Percentiles rank a stretch among this genome's conserved stretches.
These are phyloP conservation scores for Pythium sp. DNA, from an alignment of 352 stramenopile species.

Conservation along the genomic window DNA sequence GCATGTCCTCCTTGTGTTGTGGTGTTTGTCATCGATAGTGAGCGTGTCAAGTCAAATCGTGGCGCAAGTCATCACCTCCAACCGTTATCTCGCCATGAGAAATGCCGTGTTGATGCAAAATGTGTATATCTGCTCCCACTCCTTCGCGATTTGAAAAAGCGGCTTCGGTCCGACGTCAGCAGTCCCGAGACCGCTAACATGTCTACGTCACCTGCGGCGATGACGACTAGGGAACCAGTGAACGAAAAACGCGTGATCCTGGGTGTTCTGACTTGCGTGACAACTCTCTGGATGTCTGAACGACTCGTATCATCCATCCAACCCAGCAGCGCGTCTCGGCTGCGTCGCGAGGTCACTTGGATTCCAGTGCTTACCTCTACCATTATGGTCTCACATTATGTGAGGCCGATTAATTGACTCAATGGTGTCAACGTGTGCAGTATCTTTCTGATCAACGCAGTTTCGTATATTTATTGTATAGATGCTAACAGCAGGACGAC, in stretches of 20 bases:
- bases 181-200: background rate
- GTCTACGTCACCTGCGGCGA: background rate
- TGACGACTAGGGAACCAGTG: background rate
- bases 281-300: background rate
- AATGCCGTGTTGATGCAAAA: background rate
- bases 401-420: background rate
- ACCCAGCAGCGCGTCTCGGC: background rate
- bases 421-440: background rate
- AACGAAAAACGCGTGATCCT: background rate
- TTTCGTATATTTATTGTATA: background rate
- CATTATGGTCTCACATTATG: no score
- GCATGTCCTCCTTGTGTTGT: no score
- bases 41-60: no score
- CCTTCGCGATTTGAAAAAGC: background rate
- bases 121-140: background rate
- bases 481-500: background rate
- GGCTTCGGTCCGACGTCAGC: background rate
- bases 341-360: background rate
- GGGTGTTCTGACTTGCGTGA: background rate
- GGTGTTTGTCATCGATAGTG: no score
- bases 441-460: background rate
- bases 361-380: background rate
- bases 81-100: background rate
- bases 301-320: background rate
- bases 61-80: background rate